Conservation (phyloP, 768 basidiomycete species). For the Rhizopogon roseolus region DNA sequence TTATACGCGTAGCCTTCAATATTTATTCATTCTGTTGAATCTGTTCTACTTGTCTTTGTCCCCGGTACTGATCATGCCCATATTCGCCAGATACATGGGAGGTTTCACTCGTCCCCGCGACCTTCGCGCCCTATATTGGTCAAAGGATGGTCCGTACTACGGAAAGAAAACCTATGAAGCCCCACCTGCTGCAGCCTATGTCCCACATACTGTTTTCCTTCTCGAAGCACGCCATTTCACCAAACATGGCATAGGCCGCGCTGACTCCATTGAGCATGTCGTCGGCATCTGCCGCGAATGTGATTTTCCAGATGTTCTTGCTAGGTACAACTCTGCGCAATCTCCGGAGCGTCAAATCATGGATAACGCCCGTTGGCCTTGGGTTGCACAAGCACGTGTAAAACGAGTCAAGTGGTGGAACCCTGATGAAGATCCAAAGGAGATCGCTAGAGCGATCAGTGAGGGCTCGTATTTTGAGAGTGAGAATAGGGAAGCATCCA, state of each 20-base stretch:
- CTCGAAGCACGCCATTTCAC: conserved; percentile 30
- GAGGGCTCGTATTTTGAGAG: background rate
- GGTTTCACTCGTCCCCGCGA: conserved; percentile 36
- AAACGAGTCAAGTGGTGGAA: conserved; percentile 26
- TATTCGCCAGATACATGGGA: conserved; percentile 29
- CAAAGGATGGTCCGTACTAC: conserved; percentile 28
- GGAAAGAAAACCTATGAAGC: conserved; percentile 22
- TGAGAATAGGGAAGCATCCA: background rate
- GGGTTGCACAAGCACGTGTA: conserved; percentile 9
- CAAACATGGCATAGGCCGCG: conserved; percentile 24
- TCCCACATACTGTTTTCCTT: conserved; percentile 34
- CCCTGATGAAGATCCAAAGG: conserved; percentile 13
- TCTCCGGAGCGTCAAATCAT: conserved; percentile 19
- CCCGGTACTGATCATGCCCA: conserved; percentile 8
- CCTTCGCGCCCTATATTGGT: conserved; percentile 32
- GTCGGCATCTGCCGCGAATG: conserved; percentile 30
- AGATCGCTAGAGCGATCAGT: conserved; percentile 11
- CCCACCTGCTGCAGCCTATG: conserved; percentile 31
- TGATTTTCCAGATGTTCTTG: conserved; percentile 25
- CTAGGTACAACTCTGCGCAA: conserved; percentile 24
- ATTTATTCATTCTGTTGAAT: background rate
- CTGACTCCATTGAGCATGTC: conserved; percentile 24
- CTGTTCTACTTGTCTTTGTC: background rate
- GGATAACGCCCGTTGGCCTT: conserved; percentile 38
- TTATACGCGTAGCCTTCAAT: background rate